phyloP scores from a whole-genome alignment of 805 yeast genomes.

The Yarrowia divulgata region DNA sequence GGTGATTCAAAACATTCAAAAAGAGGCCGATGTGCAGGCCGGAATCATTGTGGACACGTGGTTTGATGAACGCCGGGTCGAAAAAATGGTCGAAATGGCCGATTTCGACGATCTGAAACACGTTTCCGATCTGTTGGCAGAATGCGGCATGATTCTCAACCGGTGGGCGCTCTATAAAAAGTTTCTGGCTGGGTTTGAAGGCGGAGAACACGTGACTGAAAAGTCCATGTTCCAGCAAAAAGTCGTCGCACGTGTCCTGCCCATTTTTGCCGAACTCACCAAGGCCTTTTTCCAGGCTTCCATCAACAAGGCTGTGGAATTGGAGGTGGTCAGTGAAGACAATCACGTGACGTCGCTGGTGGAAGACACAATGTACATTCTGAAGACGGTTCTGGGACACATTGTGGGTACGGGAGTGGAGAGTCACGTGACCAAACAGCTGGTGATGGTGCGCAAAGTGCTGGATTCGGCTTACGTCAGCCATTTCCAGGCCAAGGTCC shows the following conservation, averaged over 20 bases:
- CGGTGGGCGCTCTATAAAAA: constrained; percentile 72
- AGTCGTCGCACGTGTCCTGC: constrained; percentile 59
- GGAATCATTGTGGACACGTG: constrained; percentile 88
- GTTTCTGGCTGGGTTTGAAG: constrained; percentile 55
- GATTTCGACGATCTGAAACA: constrained; percentile 59
- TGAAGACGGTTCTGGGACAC: constrained; percentile 71
- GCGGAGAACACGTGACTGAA: constrained; percentile 56
- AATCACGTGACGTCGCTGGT: constrained; percentile 76
- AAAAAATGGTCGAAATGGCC: constrained; percentile 21
- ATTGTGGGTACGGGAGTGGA: constrained; percentile 75
- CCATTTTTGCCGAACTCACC: constrained; percentile 69
- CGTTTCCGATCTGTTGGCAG: constrained; percentile 71
- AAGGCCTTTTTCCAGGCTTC: constrained; percentile 77
- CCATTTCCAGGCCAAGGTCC: constrained; percentile 59
- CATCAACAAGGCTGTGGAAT: constrained; percentile 76
- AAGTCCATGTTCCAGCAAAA: constrained; percentile 65
- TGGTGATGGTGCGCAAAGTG: constrained; percentile 47
- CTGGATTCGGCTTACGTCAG: constrained; percentile 69
- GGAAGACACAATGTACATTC: constrained; percentile 80
- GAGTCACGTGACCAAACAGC: constrained; percentile 56
- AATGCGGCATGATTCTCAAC: constrained; percentile 76
- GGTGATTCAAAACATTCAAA: constrained; percentile 76
- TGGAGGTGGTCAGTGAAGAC: constrained; percentile 79
- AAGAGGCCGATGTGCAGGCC: constrained; percentile 91
- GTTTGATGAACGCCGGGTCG: constrained; percentile 66